phyloP scores from a whole-genome alignment of 73 alveolate species.

The Paramecium pentaurelia region DNA sequence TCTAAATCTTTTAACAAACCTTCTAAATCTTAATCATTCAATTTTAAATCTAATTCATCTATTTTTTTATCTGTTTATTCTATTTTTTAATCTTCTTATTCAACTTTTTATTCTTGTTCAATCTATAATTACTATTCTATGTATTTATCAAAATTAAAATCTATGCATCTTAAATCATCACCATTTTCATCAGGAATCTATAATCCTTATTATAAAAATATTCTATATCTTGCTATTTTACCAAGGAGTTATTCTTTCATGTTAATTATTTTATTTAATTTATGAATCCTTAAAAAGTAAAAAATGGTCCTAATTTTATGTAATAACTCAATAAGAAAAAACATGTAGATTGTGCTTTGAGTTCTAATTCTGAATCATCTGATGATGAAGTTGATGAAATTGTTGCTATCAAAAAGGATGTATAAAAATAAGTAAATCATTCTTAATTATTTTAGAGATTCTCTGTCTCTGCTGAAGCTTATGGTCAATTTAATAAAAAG shows the following conservation, averaged over 20 bases:
- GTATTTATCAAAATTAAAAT: constrained; percentile 15
- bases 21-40: constrained; percentile 25
- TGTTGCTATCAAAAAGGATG: constrained; percentile 43
- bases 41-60: not conserved
- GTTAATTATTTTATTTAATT: not conserved
- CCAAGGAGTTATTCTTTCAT: constrained; percentile 45
- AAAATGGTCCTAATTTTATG: not conserved
- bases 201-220: not conserved
- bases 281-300: not conserved
- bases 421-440: constrained; percentile 28
- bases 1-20: not conserved
- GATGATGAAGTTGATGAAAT: constrained; percentile 60
- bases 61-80: not conserved
- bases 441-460: not conserved
- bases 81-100: not conserved
- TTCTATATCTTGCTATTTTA: constrained; percentile 6
- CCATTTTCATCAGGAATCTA: constrained; percentile 34
- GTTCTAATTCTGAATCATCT: constrained; percentile 39
- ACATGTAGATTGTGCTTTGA: constrained; percentile 34
- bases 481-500: constrained; percentile 89
- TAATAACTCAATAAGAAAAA: not conserved
- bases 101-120: not conserved
- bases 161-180: not conserved
- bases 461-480: constrained; percentile 95
- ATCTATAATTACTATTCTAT: not conserved